phyloP scores from a whole-genome alignment of 257 asterid genomes.

The Dorcoceras hygrometricum region DNA sequence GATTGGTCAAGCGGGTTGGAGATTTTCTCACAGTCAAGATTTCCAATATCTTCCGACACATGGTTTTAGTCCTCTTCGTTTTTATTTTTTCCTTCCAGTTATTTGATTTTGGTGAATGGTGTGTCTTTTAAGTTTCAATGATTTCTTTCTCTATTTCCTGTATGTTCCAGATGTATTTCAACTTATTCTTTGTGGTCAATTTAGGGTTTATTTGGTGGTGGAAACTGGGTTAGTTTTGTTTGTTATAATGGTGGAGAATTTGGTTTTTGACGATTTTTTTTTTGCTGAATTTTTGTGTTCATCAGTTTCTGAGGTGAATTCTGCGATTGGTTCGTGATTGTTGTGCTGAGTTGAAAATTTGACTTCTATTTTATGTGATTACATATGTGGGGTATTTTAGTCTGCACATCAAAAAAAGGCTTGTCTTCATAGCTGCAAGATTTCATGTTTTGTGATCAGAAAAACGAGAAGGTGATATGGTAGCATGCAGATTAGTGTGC shows the following conservation, averaged over 20 bases:
- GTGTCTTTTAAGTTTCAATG: not conserved
- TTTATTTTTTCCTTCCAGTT: not conserved
- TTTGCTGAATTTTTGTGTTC: not conserved
- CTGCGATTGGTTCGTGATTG: not conserved
- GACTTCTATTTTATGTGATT: not conserved
- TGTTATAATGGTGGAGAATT: not conserved
- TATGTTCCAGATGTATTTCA: not conserved
- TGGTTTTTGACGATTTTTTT: not conserved
- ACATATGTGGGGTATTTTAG: not conserved
- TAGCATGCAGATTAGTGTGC: not conserved
- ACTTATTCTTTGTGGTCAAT: not conserved
- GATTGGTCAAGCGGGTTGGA: slow-evolving; percentile 74
- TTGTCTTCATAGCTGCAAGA: not conserved
- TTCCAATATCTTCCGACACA: slow-evolving; percentile 52
- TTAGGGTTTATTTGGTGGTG: not conserved
- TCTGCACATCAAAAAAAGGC: not conserved
- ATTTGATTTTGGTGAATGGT: slow-evolving; percentile 1
- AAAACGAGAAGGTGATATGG: not conserved
- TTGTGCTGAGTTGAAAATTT: too few species aligned
- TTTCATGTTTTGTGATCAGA: not conserved
- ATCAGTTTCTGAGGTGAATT: not conserved
- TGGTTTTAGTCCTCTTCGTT: slow-evolving; percentile 41
- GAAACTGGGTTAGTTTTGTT: not conserved
- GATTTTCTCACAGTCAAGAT: slow-evolving; percentile 63
- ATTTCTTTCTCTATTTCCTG: not conserved